These are phyloP conservation scores for Dothideomycetes sp. DNA, from an alignment of 2,329 filamentous ascomycete genomes.

Conservation along the genomic window DNA sequence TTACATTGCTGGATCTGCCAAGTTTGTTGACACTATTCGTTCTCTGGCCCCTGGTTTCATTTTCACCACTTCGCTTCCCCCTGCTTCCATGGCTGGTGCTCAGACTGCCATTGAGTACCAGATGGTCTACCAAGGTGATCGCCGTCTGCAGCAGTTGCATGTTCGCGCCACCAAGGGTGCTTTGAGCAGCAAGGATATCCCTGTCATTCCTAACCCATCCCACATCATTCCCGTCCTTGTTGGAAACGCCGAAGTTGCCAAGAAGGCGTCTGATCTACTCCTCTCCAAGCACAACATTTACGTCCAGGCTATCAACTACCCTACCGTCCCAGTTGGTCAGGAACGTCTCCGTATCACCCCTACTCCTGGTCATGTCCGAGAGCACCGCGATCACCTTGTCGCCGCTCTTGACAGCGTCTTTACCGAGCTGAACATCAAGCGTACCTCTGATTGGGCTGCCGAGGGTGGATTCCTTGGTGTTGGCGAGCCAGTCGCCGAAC, in stretches of 20 bases:
- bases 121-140: constrained; percentile 71
- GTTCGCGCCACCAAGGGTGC: constrained; percentile 88
- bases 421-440: constrained; percentile 79
- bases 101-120: constrained; percentile 90
- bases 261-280: constrained; percentile 83
- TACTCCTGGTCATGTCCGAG: constrained; percentile 79
- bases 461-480: constrained; percentile 93
- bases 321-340: constrained; percentile 94
- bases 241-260: constrained; percentile 85
- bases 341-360: constrained; percentile 93
- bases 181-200: constrained; percentile 69
- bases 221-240: constrained; percentile 94
- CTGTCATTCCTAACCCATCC: constrained; percentile 93
- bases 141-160: constrained; percentile 87
- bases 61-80: constrained; percentile 93
- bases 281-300: constrained; percentile 88
- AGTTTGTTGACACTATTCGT: constrained; percentile 83
- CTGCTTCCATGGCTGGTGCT: constrained; percentile 93
- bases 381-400: constrained; percentile 77
- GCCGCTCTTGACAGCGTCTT: constrained; percentile 78
- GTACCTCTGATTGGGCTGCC: constrained; percentile 82
- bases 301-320: constrained; percentile 98
- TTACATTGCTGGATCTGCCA: constrained; percentile 84
- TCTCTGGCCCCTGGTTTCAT: constrained; percentile 96
- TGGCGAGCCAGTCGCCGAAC: constrained; percentile 44